Percentiles rank a stretch among this genome's conserved stretches.
Evolutionary conservation across 306 rosid genomes (phyloP).

Genomic region (Fragaria iinumae): DNA sequence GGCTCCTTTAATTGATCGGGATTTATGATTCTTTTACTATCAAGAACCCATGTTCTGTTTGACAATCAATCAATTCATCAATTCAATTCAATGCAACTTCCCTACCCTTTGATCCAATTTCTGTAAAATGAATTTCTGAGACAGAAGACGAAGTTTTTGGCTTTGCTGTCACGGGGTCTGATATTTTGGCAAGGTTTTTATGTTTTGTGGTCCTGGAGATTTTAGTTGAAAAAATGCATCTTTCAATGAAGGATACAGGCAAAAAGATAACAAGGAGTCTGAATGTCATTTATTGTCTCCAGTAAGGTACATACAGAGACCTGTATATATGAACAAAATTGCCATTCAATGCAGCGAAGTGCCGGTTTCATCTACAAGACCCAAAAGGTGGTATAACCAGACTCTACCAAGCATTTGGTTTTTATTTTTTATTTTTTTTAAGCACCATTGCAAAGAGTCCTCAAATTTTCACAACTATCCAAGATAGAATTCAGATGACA

Average conservation of each 20-base stretch:
- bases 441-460: background rate
- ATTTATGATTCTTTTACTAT: conserved; percentile 61
- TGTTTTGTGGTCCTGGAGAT: conserved; percentile 2
- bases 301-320: background rate
- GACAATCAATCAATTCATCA: conserved; percentile 41
- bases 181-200: background rate
- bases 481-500: conserved; percentile 58
- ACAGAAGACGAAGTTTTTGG: background rate
- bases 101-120: background rate
- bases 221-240: background rate
- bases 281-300: background rate
- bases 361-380: background rate
- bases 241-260: background rate
- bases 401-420: background rate
- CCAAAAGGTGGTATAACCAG: background rate
- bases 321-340: background rate
- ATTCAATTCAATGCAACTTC: conserved; percentile 28
- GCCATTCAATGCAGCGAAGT: background rate
- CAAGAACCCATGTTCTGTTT: conserved; percentile 37
- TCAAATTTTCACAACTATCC: conserved; percentile 32
- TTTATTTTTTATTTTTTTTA: too few relatives aligned
- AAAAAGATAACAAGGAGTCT: background rate
- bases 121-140: background rate
- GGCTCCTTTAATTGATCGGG: conserved; percentile 44
- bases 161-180: conserved; percentile 9